These are phyloP conservation scores for Xylariaceae sp. DNA, from an alignment of 2,329 filamentous ascomycete genomes.

Conservation along the genomic window DNA sequence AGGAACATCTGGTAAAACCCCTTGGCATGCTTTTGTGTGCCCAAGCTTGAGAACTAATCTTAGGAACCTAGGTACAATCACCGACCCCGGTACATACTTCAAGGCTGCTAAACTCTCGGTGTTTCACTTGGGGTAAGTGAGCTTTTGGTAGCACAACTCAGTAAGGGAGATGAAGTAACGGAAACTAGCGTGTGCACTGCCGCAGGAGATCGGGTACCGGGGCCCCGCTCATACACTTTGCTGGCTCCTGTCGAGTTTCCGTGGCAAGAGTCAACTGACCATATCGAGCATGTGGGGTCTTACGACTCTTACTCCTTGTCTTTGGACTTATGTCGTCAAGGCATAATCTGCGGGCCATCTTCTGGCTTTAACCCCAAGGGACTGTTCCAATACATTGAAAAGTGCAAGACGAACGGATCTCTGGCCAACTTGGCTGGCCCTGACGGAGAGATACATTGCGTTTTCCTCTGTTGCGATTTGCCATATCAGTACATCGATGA, in stretches of 20 bases:
- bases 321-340: slow-evolving; percentile 60
- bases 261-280: slow-evolving; percentile 61
- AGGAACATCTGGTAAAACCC: slow-evolving; percentile 57
- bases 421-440: slow-evolving; percentile 51
- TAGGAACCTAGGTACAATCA: slow-evolving; percentile 48
- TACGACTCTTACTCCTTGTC: slow-evolving; percentile 59
- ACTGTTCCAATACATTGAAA: slow-evolving; percentile 55
- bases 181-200: slow-evolving; percentile 60
- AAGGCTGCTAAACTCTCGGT: slow-evolving; percentile 56
- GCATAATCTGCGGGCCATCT: slow-evolving; percentile 65
- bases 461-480: slow-evolving; percentile 67
- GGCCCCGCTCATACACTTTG: slow-evolving; percentile 59
- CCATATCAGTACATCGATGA: slow-evolving; percentile 68
- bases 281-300: slow-evolving; percentile 62
- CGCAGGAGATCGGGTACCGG: slow-evolving; percentile 62
- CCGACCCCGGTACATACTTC: slow-evolving; percentile 57
- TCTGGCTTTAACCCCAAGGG: slow-evolving; percentile 65
- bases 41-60: neutral
- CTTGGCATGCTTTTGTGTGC: slow-evolving; percentile 42
- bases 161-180: neutral
- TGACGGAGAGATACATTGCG: slow-evolving; percentile 56
- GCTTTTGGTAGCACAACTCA: neutral
- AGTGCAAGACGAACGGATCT: slow-evolving; percentile 51
- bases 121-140: slow-evolving; percentile 38
- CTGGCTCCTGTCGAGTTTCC: slow-evolving; percentile 60